Evolutionary conservation across 2,329 filamentous ascomycete genomes (phyloP).

Genomic region (Colletotrichum spinosum): DNA sequence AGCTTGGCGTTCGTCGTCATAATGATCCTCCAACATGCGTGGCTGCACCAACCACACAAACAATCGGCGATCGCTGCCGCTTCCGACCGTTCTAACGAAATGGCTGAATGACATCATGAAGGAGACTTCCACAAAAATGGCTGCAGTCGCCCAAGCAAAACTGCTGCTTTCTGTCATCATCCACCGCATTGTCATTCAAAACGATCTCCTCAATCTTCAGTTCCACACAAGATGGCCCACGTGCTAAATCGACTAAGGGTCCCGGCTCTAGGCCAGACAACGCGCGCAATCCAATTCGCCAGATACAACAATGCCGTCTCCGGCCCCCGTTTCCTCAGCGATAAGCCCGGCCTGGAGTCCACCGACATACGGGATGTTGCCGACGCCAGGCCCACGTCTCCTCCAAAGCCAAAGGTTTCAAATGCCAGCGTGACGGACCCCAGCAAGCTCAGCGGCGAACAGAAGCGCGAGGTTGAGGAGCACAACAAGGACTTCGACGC

Average conservation of each 20-base stretch:
- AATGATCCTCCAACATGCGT: neutral
- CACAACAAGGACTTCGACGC: slow-evolving; percentile 70
- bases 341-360: slow-evolving; percentile 26
- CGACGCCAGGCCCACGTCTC: slow-evolving; percentile 42
- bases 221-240: neutral
- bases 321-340: slow-evolving; percentile 15
- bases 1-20: slow-evolving; percentile 19
- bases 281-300: neutral
- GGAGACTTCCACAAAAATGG: neutral
- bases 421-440: slow-evolving; percentile 58
- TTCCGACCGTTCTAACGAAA: neutral
- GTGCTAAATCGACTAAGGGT: slow-evolving; percentile 1
- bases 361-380: slow-evolving; percentile 27
- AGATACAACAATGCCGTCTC: neutral
- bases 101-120: slow-evolving; percentile 31
- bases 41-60: slow-evolving; percentile 4
- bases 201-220: neutral
- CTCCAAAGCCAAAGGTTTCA: slow-evolving; percentile 63
- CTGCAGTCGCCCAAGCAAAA: neutral
- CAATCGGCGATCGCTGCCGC: slow-evolving; percentile 30
- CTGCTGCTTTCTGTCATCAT: too few relatives aligned
- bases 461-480: slow-evolving; percentile 66
- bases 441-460: slow-evolving; percentile 57
- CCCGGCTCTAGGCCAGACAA: neutral
- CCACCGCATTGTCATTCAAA: too few relatives aligned